These are phyloP conservation scores for Didymella segeticola DNA, from an alignment of 2,329 filamentous ascomycete genomes.

Conservation along the genomic window DNA sequence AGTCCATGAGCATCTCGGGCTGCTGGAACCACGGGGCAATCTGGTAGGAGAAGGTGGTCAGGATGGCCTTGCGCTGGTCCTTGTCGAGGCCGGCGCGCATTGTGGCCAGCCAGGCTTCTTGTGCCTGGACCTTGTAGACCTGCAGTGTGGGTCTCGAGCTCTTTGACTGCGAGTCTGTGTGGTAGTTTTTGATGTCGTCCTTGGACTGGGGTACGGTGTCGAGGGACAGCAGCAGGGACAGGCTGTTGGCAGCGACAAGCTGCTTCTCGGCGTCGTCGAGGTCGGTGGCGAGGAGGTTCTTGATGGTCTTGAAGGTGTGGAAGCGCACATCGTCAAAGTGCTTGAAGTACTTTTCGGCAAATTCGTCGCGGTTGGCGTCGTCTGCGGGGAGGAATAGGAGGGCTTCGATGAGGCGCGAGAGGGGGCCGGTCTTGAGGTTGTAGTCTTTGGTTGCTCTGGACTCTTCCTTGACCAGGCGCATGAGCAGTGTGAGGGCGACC, in stretches of 20 bases:
- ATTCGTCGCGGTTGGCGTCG: conserved; percentile 71
- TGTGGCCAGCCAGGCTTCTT: conserved; percentile 85
- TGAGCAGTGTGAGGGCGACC: conserved; percentile 77
- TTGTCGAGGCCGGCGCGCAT: conserved; percentile 71
- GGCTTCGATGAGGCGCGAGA: conserved; percentile 68
- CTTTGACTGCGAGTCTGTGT: conserved; percentile 69
- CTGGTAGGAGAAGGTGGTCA: conserved; percentile 75
- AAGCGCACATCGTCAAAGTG: conserved; percentile 85
- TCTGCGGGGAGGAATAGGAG: conserved; percentile 66
- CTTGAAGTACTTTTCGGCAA: conserved; percentile 78
- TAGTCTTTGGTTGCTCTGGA: conserved; percentile 54
- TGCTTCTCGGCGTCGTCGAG: conserved; percentile 29
- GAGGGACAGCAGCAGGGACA: conserved; percentile 69
- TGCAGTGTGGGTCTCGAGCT: conserved; percentile 66
- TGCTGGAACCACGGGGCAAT: conserved; percentile 90
- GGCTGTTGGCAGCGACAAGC: conserved; percentile 56
- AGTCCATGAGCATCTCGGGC: conserved; percentile 91
- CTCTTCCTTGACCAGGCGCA: conserved; percentile 85
- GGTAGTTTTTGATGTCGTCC: conserved; percentile 73
- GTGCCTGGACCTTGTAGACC: conserved; percentile 78
- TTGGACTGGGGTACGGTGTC: conserved; percentile 73
- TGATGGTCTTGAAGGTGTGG: conserved; percentile 77
- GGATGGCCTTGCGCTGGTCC: conserved; percentile 78
- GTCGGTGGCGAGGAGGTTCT: conserved; percentile 58
- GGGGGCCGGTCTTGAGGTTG: conserved; percentile 72